Conservation (phyloP, 164 flowering plant species). For the Berberis vulgaris region DNA sequence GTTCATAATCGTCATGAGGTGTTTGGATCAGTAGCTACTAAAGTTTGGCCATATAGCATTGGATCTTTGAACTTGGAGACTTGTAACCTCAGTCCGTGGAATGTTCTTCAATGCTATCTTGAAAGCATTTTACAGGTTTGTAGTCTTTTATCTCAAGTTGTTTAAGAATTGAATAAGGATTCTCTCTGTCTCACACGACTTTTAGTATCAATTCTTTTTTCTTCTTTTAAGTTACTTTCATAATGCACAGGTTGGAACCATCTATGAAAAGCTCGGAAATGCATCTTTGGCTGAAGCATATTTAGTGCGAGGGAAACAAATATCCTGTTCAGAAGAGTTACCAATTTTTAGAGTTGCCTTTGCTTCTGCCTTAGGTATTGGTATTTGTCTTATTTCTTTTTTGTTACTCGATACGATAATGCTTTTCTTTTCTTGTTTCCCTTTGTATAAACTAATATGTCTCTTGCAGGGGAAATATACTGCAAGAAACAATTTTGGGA, state of each 20-base stretch:
- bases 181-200: too few species aligned
- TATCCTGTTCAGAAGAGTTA: slow-evolving; percentile 51
- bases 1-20: slow-evolving; percentile 29
- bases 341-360: slow-evolving; percentile 53
- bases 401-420: neutral
- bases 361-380: slow-evolving; percentile 61
- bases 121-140: slow-evolving; percentile 88
- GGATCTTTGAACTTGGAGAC: slow-evolving; percentile 27
- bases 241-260: slow-evolving; percentile 42
- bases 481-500: slow-evolving; percentile 23
- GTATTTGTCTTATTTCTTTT: neutral
- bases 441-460: neutral
- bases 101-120: slow-evolving; percentile 69
- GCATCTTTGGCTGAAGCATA: slow-evolving; percentile 64
- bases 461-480: slow-evolving; percentile 20
- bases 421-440: neutral
- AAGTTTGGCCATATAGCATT: slow-evolving; percentile 35
- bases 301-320: slow-evolving; percentile 55
- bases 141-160: neutral
- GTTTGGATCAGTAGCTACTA: slow-evolving; percentile 27
- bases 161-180: neutral
- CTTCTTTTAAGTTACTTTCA: neutral
- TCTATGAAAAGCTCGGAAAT: slow-evolving; percentile 76
- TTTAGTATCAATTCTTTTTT: neutral
- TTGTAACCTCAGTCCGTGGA: slow-evolving; percentile 69